Evolutionary conservation across 2,329 filamentous ascomycete species (phyloP).

Genomic region (Aureobasidium sp.): DNA sequence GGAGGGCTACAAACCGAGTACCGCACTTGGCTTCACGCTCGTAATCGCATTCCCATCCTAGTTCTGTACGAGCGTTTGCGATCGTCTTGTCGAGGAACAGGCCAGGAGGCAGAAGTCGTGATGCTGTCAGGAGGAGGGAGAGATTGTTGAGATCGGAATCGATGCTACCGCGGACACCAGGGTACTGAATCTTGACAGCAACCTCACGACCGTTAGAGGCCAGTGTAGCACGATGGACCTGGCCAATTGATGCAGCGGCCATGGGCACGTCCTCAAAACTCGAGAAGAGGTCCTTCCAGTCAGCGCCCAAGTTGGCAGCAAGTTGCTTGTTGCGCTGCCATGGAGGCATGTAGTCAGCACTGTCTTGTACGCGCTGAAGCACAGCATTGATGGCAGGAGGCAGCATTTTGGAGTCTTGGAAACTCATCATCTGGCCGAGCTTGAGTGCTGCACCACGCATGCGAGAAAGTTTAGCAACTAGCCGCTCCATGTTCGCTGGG

Average conservation of each 20-base stretch:
- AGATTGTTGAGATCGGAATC: conserved; percentile 95
- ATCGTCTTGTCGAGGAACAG: conserved; percentile 96
- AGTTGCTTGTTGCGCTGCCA: conserved; percentile 87
- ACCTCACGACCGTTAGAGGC: conserved; percentile 68
- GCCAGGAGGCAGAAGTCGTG: conserved; percentile 80
- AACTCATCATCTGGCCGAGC: conserved; percentile 95
- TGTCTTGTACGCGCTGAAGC: conserved; percentile 88
- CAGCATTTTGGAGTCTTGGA: conserved; percentile 94
- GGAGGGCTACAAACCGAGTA: conserved; percentile 65
- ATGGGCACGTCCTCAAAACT: conserved; percentile 88
- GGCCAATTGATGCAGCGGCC: conserved; percentile 92
- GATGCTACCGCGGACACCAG: conserved; percentile 90
- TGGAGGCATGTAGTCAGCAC: conserved; percentile 95
- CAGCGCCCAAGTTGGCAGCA: conserved; percentile 64
- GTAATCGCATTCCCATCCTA: conserved; percentile 98
- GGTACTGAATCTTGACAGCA: conserved; percentile 96
- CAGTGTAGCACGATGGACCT: conserved; percentile 81
- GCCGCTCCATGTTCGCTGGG: conserved; percentile 81
- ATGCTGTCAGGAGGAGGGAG: conserved; percentile 81
- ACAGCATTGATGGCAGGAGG: conserved; percentile 82
- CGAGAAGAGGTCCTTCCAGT: conserved; percentile 78
- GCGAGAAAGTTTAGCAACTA: conserved; percentile 85
- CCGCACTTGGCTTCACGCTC: conserved; percentile 77
- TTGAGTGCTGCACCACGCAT: conserved; percentile 98
- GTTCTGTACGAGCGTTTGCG: conserved; percentile 82